Base-by-base conservation (phyloP, 1,284 basidiomycete genomes). In the Cryptococcus sp. region DNA sequence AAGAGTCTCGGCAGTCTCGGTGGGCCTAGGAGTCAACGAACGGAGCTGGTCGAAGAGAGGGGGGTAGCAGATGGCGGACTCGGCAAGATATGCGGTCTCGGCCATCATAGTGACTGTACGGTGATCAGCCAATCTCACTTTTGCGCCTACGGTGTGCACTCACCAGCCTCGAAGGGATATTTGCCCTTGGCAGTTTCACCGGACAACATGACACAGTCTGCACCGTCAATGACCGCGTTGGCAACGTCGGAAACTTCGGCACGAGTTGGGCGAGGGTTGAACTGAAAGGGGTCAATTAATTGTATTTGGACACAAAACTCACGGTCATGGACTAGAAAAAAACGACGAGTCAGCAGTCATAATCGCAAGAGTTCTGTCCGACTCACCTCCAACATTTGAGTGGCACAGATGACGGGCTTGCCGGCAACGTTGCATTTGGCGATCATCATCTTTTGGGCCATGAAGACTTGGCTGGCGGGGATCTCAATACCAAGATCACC, bases 371-470 rank as follows among this genome's bases (percentile, higher is more conserved):
- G 43, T 17, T 19, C 11, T 63, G 8, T n/a, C 45, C 53, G 56
- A 76, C 83, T 72, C 69, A 89, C 89, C 84, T 99, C 96, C 69
- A 99, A 88, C 96, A 99, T 99, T 81, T 99, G 96, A 19, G 96
- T 99, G 20, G 96, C 96, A 69, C 96, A 96, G 75, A 99, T 99
- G 73, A 92, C 91, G 52, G 96, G 94, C 83, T 99, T 97, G 72
- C 93, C 93, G 55, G 86, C 87, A 69, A 93, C 88, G 83, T 95
- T 96, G 82, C 93, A 96, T 82, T 97, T 97, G 64, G 93, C 86
- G 70, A 97, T 98, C 93, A 98, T 98, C 94, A 97, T 97, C 83
- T 98, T 98, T 79, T 98, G 94, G 22, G 94, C 94, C 74, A 96
- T 83, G 84, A 98, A 97, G 50, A 98, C 94, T 76, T 97, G 94